These are phyloP conservation scores for Fusarium subtropicale DNA, from an alignment of 2,329 filamentous ascomycete genomes.

Conservation along the genomic window DNA sequence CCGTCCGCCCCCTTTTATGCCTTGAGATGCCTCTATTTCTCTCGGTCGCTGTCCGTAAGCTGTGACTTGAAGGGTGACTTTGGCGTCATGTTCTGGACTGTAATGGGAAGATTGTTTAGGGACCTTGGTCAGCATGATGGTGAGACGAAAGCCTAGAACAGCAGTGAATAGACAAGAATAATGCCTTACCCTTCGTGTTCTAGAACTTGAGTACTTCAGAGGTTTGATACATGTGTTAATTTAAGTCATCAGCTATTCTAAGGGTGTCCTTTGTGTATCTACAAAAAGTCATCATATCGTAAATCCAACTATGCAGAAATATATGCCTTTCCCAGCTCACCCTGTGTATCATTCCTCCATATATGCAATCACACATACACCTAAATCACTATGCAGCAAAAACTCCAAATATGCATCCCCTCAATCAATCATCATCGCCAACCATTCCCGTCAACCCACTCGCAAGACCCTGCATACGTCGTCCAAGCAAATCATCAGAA, in stretches of 20 bases:
- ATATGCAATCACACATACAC: slow-evolving; percentile 24
- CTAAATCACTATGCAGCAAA: background rate
- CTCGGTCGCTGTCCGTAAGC: background rate
- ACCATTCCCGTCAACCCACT: slow-evolving; percentile 64
- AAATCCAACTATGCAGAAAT: slow-evolving; percentile 13
- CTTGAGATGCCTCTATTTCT: slow-evolving; percentile 1
- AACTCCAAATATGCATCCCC: slow-evolving; percentile 21
- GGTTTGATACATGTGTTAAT: background rate
- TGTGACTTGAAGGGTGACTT: background rate
- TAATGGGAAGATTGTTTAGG: background rate
- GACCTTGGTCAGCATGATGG: background rate
- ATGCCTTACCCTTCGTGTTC: slow-evolving; percentile 19
- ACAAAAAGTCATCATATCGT: slow-evolving; percentile 27
- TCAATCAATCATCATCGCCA: slow-evolving; percentile 55
- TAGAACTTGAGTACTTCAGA: slow-evolving; percentile 23
- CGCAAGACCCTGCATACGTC: slow-evolving; percentile 69
- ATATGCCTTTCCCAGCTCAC: slow-evolving; percentile 14
- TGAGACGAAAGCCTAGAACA: background rate
- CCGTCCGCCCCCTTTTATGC: slow-evolving; percentile 34
- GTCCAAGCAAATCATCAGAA: slow-evolving; percentile 67
- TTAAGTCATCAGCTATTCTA: slow-evolving; percentile 3
- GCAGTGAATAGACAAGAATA: background rate
- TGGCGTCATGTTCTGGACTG: background rate
- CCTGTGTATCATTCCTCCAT: background rate
- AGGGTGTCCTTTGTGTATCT: slow-evolving; percentile 39